Evolutionary conservation across 2,329 filamentous ascomycete species (phyloP), one percentile per base, ranked within the genome.

Genomic region (Fusarium pseudoanthophilum): DNA sequence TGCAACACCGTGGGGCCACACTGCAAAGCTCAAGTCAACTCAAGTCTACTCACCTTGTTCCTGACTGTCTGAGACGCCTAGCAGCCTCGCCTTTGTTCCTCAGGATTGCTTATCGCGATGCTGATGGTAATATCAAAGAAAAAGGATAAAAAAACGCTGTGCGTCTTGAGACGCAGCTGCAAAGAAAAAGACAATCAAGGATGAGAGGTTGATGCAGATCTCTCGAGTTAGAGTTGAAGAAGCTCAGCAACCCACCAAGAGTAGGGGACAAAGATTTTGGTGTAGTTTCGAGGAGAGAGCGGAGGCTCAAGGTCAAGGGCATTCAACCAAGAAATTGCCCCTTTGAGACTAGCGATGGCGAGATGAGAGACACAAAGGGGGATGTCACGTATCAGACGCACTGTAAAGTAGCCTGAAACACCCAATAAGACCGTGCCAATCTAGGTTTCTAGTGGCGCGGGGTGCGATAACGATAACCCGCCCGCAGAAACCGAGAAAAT

Each of bases 391-490:
- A 18, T 37, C 52, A 51, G 42, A 30, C 42, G 55, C 53, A 63
- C 48, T 46, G 36, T 60, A 48, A 59, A 37, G n/a, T 43, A 52
- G 43, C 58, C 46, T 72, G 67, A 74, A 73, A 73, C 59, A 56
- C 39, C 26, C 48, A 66, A 30, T 18, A 32, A 53, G 59, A 7
- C 11, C 30, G 63, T 75, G 67, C 61, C 48, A 75, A 64, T 49
- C 46, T 34, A 53, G 63, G 62, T 18, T 39, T 39, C 42, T 59
- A 58, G 45, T 78, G 71, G 79, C 79, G 80, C 80, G 80, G 80
- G 78, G 74, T 79, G 81, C 80, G 80, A 83, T 82, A 83, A 82
- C 78, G 80, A 82, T 82, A 82, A 82, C 79, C 79, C 80, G 79
- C 72, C 24, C 18, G 45, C 42, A 36, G 32, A 37, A 37, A 59